Evolutionary conservation across 768 basidiomycete species (phyloP), one percentile per base, ranked within the genome.

Genomic region (Auriscalpium microsporum): DNA sequence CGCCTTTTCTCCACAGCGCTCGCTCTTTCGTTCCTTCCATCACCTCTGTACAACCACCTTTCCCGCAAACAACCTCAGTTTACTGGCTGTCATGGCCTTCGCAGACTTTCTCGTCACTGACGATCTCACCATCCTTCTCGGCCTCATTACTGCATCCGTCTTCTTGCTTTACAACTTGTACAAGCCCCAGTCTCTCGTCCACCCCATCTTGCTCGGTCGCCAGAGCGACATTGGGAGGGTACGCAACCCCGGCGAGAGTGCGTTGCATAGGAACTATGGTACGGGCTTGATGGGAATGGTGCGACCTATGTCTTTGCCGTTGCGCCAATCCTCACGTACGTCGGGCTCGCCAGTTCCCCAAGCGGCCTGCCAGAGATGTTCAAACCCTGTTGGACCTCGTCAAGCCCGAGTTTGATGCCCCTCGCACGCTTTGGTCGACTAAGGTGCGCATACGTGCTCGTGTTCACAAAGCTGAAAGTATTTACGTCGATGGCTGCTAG

Each of bases 171-270:
- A 83, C 64, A 90, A 83, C 66, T 72, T 89, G 57, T 88, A 90
- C 72, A 88, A 80, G 62, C 87, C 87, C 4, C 87, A 87, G 62
- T 84, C 87, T 2, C 80, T 94, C 45, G 92, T 94, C 0, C 94
- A 96, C 64, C 94, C 94, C n/a, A 87, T 97, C 61, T 77, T 95
- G 9, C 79, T 97, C 1, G 93, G 94, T 8, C 75, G 92, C 50
- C 94, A 97, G 76, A 91, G 90, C 62, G 94, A 96, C 68, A 86
- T 87, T 28, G 85, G 84, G 11, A 78, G 85, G 50, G 90, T 94
- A 4, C 75, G 94, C 52, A 84, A 90, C 64, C 78, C 86, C 11
- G 76, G 79, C 8, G 88, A 94, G 72, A 93, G 90, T 63, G 90
- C 91, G 0, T 75, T 94, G 14, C 95, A 94, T 69, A 81, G 94